phyloP scores from a whole-genome alignment of 768 basidiomycete genomes.

The Xerocomellus dryophilus region DNA sequence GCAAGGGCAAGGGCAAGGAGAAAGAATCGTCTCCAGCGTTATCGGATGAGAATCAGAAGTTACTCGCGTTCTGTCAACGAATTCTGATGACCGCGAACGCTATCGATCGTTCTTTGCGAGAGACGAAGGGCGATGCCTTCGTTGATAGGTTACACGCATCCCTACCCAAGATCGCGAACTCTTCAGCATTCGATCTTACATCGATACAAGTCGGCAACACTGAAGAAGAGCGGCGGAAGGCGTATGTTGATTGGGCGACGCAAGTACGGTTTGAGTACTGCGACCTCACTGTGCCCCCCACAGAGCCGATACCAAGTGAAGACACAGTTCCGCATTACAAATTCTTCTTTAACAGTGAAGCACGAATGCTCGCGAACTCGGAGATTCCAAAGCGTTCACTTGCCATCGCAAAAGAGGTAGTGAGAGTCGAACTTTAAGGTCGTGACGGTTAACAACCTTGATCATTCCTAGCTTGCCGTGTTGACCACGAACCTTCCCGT shows the following conservation, averaged over 20 bases:
- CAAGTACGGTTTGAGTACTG: conserved; percentile 86
- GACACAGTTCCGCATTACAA: conserved; percentile 72
- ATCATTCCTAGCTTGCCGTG: conserved; percentile 70
- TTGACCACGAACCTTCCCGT: conserved; percentile 93
- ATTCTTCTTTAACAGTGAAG: conserved; percentile 79
- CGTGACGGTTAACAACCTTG: conserved; percentile 6
- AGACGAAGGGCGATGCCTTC: conserved; percentile 88
- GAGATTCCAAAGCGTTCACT: conserved; percentile 89
- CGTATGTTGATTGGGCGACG: conserved; percentile 84
- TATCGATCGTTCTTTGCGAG: conserved; percentile 83
- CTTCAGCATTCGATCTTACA: conserved; percentile 43
- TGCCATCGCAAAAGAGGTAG: conserved; percentile 92
- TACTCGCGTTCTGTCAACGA: conserved; percentile 79
- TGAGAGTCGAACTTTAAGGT: not conserved
- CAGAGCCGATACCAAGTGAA: conserved; percentile 35
- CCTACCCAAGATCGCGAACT: conserved; percentile 67
- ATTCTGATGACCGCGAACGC: conserved; percentile 79
- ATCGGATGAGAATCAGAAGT: conserved; percentile 73
- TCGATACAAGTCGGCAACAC: conserved; percentile 45
- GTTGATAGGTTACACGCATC: conserved; percentile 72
- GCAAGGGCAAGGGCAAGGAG: conserved; percentile 62
- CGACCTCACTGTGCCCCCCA: conserved; percentile 60
- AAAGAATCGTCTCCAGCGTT: conserved; percentile 35
- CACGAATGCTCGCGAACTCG: conserved; percentile 76
- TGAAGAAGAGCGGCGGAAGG: conserved; percentile 63